A percentile compares a stretch with the other conserved stretches of the same genome.
These are phyloP conservation scores for Peterozyma toletana DNA, from an alignment of 805 yeast genomes.

Conservation along the genomic window DNA sequence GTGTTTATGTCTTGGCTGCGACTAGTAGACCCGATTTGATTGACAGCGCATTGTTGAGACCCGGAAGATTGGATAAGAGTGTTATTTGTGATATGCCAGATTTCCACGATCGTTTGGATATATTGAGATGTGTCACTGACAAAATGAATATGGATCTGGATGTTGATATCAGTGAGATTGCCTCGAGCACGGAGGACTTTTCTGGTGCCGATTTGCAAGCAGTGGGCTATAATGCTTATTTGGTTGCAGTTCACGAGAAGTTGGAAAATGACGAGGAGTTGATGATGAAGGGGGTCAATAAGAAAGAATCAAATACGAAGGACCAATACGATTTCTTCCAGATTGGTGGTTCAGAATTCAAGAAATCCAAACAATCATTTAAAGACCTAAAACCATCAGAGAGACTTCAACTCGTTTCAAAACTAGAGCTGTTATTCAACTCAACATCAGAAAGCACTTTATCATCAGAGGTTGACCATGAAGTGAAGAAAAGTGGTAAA, in stretches of 20 bases:
- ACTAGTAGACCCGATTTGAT: slow-evolving; percentile 94
- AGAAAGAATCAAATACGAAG: slow-evolving; percentile 10
- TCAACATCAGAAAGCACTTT: slow-evolving; percentile 2
- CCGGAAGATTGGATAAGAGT: slow-evolving; percentile 92
- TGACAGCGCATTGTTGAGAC: slow-evolving; percentile 90
- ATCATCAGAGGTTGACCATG: slow-evolving; percentile 3
- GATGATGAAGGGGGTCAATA: slow-evolving; percentile 10
- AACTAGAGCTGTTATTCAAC: slow-evolving; percentile 31
- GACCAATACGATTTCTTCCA: slow-evolving; percentile 33
- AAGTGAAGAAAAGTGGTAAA: background rate
- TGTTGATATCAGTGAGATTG: slow-evolving; percentile 49
- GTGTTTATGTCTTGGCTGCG: slow-evolving; percentile 94
- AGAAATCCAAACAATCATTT: background rate
- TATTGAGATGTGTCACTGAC: slow-evolving; percentile 47
- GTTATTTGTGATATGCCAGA: slow-evolving; percentile 86
- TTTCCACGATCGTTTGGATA: slow-evolving; percentile 63
- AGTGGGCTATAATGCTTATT: slow-evolving; percentile 81
- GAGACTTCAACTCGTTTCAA: slow-evolving; percentile 30
- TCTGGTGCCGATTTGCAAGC: slow-evolving; percentile 97
- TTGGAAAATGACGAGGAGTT: slow-evolving; percentile 38
- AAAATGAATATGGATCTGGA: slow-evolving; percentile 52
- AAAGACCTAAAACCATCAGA: slow-evolving; percentile 30
- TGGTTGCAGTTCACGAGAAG: slow-evolving; percentile 73
- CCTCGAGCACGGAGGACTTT: slow-evolving; percentile 60
- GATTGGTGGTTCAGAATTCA: slow-evolving; percentile 17